These are phyloP conservation scores for Diaporthe sp. DNA, from an alignment of 2,329 filamentous ascomycete species.

Conservation along the genomic window DNA sequence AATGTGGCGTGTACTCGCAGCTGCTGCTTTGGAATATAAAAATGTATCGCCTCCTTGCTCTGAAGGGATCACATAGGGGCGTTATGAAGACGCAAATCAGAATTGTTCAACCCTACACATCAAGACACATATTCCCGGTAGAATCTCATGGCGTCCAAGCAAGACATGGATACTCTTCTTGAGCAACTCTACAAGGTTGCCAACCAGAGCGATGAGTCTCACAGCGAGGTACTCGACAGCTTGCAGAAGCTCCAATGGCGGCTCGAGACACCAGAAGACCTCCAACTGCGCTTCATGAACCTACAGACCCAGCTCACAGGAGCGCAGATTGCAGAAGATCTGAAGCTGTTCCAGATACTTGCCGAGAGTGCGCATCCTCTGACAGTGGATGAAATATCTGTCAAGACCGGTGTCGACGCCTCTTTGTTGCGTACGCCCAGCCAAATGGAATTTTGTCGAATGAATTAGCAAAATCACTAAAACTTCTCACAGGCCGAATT, in stretches of 20 bases:
- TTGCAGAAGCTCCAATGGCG: conserved; percentile 27
- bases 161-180: background rate
- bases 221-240: conserved; percentile 26
- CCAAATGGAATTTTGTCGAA: background rate
- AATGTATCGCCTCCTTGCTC: background rate
- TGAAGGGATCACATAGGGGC: background rate
- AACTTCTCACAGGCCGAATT: background rate
- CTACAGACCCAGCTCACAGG: background rate
- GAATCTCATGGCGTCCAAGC: background rate
- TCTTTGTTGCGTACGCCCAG: background rate
- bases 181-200: background rate
- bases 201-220: background rate
- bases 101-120: background rate
- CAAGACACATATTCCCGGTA: background rate
- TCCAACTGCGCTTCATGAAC: conserved; percentile 16
- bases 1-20: background rate
- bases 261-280: conserved; percentile 33
- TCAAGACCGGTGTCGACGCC: background rate
- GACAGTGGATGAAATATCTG: background rate
- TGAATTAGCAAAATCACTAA: background rate
- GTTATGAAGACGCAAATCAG: no score
- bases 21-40: background rate
- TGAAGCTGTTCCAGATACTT: background rate
- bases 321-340: background rate
- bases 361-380: background rate